Base-by-base conservation (phyloP, 2,329 filamentous ascomycete species). In the Arthrobotrys sinensis region DNA sequence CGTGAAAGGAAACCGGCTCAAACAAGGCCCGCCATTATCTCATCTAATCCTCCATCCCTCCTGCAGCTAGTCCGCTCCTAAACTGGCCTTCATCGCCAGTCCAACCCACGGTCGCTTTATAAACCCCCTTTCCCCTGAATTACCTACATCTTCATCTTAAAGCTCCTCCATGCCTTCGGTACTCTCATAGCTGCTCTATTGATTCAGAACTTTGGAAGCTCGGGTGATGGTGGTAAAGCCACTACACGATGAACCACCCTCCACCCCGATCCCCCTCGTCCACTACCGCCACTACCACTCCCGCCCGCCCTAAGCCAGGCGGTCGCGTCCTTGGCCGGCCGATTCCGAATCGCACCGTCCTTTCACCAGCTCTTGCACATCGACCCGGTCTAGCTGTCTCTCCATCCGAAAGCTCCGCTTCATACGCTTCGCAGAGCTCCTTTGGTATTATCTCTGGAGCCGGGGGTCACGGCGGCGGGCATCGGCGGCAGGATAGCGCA, bases 361-460 rank as follows among this genome's bases (percentile, higher is more conserved):
- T 76, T 32, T 77, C 73, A 5, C 73, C 73, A 14, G 73, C 73
- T 36, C 60, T 77, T 14, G 64, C 66, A 3, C 55, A 77, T 46
- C 66, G 73, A 14, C 73, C 73, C 60, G 64, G 70, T 19, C 63
- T 77, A 52, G 73, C 73, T 19, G 66, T 71, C 21, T 77, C 73
- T 7, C 73, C 73, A 11, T 77, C 73, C 57, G 73, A 77, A 52
- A 77, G 73, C 40, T 77, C 73, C 50, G 52, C 73, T 36, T 77
- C 73, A 7, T 77, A 66, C 28, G 66, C 66, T n/a, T 77, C 73
- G 19, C 73, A 77, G 43, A 77, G 66, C 21, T 77, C 73, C 14
- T 77, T 77, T 34, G 73, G 73, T 24, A 77, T 77, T 48, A 65
- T 71, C 40, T 28, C 73, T 52, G 73, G 73, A 32, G 66, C 28